Conservation (phyloP, 2,329 filamentous ascomycete species). For the Dothidotthia symphoricarpi region DNA sequence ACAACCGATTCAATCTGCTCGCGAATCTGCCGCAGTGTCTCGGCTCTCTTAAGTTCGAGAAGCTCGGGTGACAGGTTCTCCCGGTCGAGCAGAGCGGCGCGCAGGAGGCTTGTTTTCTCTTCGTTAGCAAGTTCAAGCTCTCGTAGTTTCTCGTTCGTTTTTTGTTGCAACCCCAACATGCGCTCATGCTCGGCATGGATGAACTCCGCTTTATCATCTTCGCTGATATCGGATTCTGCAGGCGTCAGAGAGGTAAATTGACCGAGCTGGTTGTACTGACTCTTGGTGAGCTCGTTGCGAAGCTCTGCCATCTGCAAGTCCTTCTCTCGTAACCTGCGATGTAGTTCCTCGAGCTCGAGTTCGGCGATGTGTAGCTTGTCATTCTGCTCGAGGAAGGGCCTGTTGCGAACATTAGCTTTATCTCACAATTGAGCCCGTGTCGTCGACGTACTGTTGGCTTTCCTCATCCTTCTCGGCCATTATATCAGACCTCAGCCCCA, state of each 20-base stretch:
- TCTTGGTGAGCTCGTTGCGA: conserved; percentile 38
- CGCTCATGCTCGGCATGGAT: conserved; percentile 39
- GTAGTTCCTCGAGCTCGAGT: conserved; percentile 37
- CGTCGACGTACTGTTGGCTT: conserved; percentile 29
- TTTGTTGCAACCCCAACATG: conserved; percentile 35
- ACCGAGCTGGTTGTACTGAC: conserved; percentile 8
- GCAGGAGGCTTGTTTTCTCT: conserved; percentile 37
- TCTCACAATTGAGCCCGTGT: not conserved
- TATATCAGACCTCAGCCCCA: conserved; percentile 40
- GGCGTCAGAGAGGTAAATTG: conserved; percentile 1
- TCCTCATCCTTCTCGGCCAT: conserved; percentile 38
- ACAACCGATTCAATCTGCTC: conserved; percentile 36
- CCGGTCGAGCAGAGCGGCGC: conserved; percentile 34
- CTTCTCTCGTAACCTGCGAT: conserved; percentile 35
- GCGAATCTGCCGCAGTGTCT: conserved; percentile 34
- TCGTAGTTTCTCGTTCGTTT: conserved; percentile 34
- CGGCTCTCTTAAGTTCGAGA: conserved; percentile 31
- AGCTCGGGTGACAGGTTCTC: conserved; percentile 36
- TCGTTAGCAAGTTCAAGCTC: conserved; percentile 39
- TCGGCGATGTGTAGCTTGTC: conserved; percentile 39
- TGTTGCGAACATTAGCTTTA: conserved; percentile 4
- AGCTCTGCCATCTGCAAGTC: conserved; percentile 39
- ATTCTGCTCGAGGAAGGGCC: conserved; percentile 42
- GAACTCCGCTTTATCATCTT: conserved; percentile 29
- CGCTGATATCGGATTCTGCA: conserved; percentile 31